Percentiles rank a stretch among this genome's conserved stretches.
Evolutionary conservation across 495 filamentous ascomycete species (phyloP).

Genomic region (Cenococcum geophilum): DNA sequence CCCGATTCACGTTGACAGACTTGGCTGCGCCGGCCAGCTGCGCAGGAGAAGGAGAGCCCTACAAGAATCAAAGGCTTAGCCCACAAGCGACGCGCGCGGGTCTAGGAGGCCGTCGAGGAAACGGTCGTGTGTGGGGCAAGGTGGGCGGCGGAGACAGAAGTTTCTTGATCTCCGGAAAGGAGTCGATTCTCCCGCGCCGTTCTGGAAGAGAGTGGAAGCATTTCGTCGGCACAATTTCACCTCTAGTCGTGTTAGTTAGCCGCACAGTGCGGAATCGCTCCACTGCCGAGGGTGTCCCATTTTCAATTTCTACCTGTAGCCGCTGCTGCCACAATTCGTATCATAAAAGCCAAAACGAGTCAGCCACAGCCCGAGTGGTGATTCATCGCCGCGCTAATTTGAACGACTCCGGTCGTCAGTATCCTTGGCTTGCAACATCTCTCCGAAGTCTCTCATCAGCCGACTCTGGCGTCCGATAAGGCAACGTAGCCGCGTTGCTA

Average conservation of each 20-base stretch:
- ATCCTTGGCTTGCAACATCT: background rate
- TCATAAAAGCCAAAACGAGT: background rate
- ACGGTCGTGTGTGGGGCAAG: too few species aligned
- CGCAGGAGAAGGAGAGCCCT: too few species aligned
- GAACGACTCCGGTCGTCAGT: background rate
- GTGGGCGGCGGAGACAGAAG: too few species aligned
- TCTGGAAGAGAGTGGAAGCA: background rate
- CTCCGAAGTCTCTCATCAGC: conserved; percentile 2
- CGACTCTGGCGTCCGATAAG: conserved; percentile 5
- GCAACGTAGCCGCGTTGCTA: background rate
- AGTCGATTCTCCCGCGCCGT: too few species aligned
- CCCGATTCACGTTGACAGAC: too few species aligned
- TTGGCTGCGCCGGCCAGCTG: too few species aligned
- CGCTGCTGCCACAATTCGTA: background rate
- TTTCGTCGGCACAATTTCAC: background rate
- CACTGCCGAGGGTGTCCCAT: background rate
- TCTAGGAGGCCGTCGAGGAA: too few species aligned
- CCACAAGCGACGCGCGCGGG: too few species aligned
- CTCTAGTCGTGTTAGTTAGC: too few species aligned
- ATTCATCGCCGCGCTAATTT: background rate
- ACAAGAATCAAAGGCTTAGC: too few species aligned
- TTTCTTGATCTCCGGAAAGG: too few species aligned
- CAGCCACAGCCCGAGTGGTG: background rate
- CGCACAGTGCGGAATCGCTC: background rate
- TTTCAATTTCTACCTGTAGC: too few species aligned